Percentiles rank a stretch among this genome's conserved stretches.
Evolutionary conservation across 169 alveolate species (phyloP).

Genomic region (Plasmodium falciparum): DNA sequence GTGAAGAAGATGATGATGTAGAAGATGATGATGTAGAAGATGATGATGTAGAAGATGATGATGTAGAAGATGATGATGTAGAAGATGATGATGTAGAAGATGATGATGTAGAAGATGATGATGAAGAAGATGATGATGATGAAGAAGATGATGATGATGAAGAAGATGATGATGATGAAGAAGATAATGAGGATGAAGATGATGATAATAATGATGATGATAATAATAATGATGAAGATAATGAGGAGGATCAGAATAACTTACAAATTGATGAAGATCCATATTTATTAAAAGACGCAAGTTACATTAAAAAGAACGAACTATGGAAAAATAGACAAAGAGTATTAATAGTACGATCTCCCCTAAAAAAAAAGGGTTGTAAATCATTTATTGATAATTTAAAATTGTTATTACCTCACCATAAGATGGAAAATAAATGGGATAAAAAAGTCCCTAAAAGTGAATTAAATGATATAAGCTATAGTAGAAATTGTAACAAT

Average conservation of each 20-base stretch:
- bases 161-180: not conserved
- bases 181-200: not conserved
- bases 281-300: conserved; percentile 88
- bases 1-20: conserved; percentile 16
- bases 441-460: conserved; percentile 89
- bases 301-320: conserved; percentile 88
- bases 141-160: conserved; percentile 2
- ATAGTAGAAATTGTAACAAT: conserved; percentile 90
- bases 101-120: conserved; percentile 12
- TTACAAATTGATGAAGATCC: conserved; percentile 86
- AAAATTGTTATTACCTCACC: conserved; percentile 97
- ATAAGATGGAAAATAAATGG: conserved; percentile 91
- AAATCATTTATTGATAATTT: conserved; percentile 96
- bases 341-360: conserved; percentile 94
- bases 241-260: not conserved
- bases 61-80: not conserved
- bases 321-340: conserved; percentile 97
- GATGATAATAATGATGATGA: not conserved
- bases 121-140: not conserved
- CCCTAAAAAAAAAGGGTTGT: conserved; percentile 95
- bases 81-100: not conserved
- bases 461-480: conserved; percentile 89
- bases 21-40: not conserved
- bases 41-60: conserved; percentile 1
- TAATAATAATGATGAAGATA: not conserved